A percentile compares a stretch with the other conserved stretches of the same genome.
Conservation (phyloP, 2,329 filamentous ascomycete species). For the Aspergillus costaricaensis region DNA sequence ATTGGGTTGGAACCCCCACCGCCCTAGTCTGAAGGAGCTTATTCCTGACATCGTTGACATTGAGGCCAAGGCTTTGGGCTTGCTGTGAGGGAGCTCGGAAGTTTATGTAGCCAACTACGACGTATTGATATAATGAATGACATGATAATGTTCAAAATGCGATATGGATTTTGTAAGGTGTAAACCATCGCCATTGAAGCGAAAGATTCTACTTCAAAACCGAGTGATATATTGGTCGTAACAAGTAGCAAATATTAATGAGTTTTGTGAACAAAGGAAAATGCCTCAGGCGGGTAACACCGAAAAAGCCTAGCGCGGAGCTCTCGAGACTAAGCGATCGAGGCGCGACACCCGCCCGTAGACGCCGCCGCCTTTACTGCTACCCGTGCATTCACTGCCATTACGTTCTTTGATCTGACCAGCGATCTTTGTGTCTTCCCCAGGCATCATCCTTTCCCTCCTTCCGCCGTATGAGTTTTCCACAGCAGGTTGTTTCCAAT, state of each 20-base stretch:
- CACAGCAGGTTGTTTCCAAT: conserved; percentile 15
- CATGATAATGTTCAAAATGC: not conserved
- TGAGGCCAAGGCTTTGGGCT: conserved; percentile 46
- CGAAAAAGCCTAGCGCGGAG: not conserved
- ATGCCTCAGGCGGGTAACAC: not conserved
- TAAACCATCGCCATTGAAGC: not conserved
- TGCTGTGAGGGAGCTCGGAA: conserved; percentile 21
- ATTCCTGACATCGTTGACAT: conserved; percentile 56
- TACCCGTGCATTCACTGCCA: not conserved
- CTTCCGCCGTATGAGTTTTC: conserved; percentile 18
- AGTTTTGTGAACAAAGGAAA: not conserved
- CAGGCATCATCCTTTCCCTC: conserved; percentile 10
- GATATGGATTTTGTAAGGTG: not conserved
- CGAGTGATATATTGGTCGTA: not conserved
- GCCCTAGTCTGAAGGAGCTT: conserved; percentile 54
- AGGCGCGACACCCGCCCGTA: not conserved
- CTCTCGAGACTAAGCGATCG: not conserved
- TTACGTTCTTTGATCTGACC: conserved; percentile 9
- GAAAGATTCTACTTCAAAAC: not conserved
- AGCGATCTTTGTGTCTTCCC: conserved; percentile 7
- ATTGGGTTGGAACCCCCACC: conserved; percentile 41
- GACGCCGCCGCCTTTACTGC: conserved; percentile 10
- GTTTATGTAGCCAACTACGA: not conserved
- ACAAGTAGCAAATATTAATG: not conserved
- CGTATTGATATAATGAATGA: conserved; percentile 7